Percentiles rank a stretch among this genome's conserved stretches.
These are phyloP conservation scores for Plasmodium vivax DNA, from an alignment of 169 alveolate genomes.

Conservation along the genomic window DNA sequence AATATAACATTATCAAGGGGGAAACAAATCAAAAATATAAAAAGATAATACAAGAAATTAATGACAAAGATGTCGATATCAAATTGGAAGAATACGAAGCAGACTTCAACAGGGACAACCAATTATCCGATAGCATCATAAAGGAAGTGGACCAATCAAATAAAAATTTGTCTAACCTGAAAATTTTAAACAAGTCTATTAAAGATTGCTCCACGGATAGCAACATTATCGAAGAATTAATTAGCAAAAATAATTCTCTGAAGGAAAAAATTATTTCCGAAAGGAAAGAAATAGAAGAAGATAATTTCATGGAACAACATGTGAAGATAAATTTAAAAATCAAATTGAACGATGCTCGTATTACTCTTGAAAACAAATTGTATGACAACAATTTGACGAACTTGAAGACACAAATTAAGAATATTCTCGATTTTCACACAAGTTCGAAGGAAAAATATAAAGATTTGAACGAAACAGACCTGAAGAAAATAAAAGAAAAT, in stretches of 20 bases:
- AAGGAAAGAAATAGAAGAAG: background rate
- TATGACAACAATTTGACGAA: background rate
- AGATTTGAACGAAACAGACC: background rate
- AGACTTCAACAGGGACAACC: background rate
- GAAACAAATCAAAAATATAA: background rate
- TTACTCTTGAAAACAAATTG: background rate
- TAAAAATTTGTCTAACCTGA: background rate
- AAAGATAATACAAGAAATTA: slow-evolving; percentile 1
- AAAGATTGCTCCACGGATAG: background rate
- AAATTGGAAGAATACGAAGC: background rate
- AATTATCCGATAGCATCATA: background rate
- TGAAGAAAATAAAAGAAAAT: slow-evolving; percentile 2
- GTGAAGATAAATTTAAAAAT: background rate
- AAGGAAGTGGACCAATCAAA: slow-evolving; percentile 13
- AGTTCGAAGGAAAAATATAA: slow-evolving; percentile 12
- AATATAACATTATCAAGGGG: background rate
- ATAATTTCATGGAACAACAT: background rate
- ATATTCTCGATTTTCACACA: background rate
- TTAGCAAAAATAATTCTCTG: background rate
- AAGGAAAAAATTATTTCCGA: background rate
- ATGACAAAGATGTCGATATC: background rate
- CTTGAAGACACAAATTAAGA: background rate
- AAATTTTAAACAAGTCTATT: slow-evolving; percentile 21
- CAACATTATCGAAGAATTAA: background rate
- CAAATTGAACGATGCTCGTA: background rate